Evolutionary conservation across 495 filamentous ascomycete species (phyloP), one percentile per base, ranked within the genome.

Genomic region (Talaromyces liani): DNA sequence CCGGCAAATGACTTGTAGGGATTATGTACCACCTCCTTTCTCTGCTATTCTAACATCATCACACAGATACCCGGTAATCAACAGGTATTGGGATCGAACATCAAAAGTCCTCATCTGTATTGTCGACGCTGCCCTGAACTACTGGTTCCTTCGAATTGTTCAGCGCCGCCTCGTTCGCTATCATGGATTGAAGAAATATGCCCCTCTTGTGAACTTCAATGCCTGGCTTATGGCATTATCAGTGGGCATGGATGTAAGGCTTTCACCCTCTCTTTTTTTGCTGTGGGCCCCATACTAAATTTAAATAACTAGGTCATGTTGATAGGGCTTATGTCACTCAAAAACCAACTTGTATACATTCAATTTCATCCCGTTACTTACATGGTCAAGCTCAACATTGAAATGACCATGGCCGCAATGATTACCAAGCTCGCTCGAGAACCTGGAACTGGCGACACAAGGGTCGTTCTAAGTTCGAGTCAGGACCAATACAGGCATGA

Each of bases 331-430:
- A 57, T 57, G 54, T 57, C 54, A 57, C 25, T 57, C 20, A 57
- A 16, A 57, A 57, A 57, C 54, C 54, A 24, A 14, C 25, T 57
- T 10, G 54, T 57, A n/a, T 84, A 82, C 69, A 69, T 82, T 61
- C 79, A 82, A 72, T 81, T 84, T 67, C 80, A 82, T 45, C 80
- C 80, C 3, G 68, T 84, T 7, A 74, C 79, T 5, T 84, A 83
- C 65, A 79, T 77, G 25, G 79, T 84, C 24, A 84, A 84, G 60
- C 74, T 84, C 41, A 79, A 82, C 61, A 81, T 84, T 68, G 81
- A 83, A 61, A 78, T 83, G 72, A 75, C 74, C 20, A 83, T 83
- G 80, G 79, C 80, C 1, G 67, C 69, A 16, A 73, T 83, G 33
- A 82, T 83, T 59, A 71, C 65, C n/a, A 69, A 68, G 56, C 54